Base-by-base conservation (phyloP, 768 basidiomycete genomes). In the Mycena pura region DNA sequence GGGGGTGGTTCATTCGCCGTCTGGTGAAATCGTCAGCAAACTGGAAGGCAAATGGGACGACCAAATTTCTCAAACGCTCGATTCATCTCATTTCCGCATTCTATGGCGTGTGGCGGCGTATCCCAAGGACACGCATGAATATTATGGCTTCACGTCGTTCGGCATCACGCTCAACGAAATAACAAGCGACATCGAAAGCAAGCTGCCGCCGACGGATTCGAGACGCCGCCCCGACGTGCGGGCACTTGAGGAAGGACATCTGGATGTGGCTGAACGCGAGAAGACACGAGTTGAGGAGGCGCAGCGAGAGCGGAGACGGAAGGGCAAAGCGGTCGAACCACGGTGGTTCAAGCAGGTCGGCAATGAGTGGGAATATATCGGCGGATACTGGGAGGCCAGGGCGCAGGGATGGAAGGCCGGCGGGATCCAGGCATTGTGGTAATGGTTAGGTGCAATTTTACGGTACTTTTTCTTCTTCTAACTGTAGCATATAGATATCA, bases 31-130 rank as follows among this genome's bases (percentile, higher is more conserved):
- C 11, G 74, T 83, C 17, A 82, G 88, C 32, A 82, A 82, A 36
- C 75, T 95, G n/a, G 92, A 94, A 73, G 93, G 93, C 45, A 93
- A 90, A 73, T 96, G 93, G 94, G 91, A 95, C 69, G 90, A 94
- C 58, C 86, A 87, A 66, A 74, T 95, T 60, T 84, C 85, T n/a
- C 87, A 86, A 64, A 84, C 83, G 45, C 77, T 89, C 25, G 89
- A 89, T 70, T 77, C 84, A 17, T 87, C 85, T 3, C 85, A 89
- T 71, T 85, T 91, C 69, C 88, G 82, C 54, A 81, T 92, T 41
- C 82, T 96, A 48, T 96, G 93, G 93, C 84, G 89, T 54, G 84
- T 87, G 39, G 74, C 81, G 11, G 86, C 90, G 11, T 93, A 91
- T 75, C 89, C 91, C 27, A 86, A 88, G 68, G 82, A 92, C 68